Percentiles rank a stretch among this genome's conserved stretches.
Conservation (phyloP, 257 asterid genomes). For the Striga asiatica region DNA sequence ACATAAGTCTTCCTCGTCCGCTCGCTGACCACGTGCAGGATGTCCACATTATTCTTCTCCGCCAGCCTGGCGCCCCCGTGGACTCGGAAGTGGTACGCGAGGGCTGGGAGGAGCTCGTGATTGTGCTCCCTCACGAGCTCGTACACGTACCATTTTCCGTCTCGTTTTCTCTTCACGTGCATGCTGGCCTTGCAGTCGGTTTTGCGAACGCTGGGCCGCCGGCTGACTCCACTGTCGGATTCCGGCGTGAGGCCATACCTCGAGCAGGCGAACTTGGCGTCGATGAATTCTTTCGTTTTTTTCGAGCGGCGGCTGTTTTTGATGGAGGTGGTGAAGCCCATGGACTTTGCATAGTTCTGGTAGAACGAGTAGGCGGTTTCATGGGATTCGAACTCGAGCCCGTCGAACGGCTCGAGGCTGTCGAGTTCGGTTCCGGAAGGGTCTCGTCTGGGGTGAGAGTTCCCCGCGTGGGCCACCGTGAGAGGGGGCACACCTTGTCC, state of each 20-base stretch:
- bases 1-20: slow-evolving; percentile 91
- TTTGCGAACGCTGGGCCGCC: slow-evolving; percentile 75
- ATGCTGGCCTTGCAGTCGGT: slow-evolving; percentile 95
- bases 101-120: slow-evolving; percentile 93
- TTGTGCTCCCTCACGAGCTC: slow-evolving; percentile 86
- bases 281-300: slow-evolving; percentile 90
- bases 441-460: slow-evolving; percentile 33
- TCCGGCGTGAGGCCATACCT: slow-evolving; percentile 93
- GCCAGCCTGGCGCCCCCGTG: slow-evolving; percentile 79
- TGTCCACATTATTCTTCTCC: slow-evolving; percentile 83
- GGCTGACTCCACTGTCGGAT: slow-evolving; percentile 60
- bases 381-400: slow-evolving; percentile 80
- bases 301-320: slow-evolving; percentile 95
- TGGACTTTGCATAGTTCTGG: slow-evolving; percentile 93
- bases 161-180: slow-evolving; percentile 88
- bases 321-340: slow-evolving; percentile 98
- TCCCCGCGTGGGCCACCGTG: slow-evolving; percentile 34
- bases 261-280: slow-evolving; percentile 92
- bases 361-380: slow-evolving; percentile 85
- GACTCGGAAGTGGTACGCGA: slow-evolving; percentile 91
- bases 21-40: slow-evolving; percentile 88
- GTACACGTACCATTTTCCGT: slow-evolving; percentile 88
- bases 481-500: slow-evolving; percentile 22
- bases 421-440: slow-evolving; percentile 36
- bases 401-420: slow-evolving; percentile 64